phyloP scores from a whole-genome alignment of 1,284 basidiomycete genomes.

The Ganoderma multipileum region DNA sequence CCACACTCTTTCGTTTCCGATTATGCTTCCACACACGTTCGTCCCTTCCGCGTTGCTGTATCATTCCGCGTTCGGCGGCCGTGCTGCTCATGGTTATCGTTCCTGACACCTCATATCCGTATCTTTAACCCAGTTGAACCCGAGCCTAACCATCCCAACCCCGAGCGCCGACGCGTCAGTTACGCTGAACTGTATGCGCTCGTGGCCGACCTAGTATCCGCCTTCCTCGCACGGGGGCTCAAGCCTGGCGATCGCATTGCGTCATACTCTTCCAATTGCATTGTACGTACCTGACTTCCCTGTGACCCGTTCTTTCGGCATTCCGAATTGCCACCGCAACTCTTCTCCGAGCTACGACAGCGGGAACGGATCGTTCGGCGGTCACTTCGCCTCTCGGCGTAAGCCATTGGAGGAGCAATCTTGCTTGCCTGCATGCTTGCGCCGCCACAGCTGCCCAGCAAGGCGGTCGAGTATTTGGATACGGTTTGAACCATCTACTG shows the following conservation, averaged over 20 bases:
- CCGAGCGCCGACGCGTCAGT: slow-evolving; percentile 55
- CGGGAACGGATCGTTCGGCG: slow-evolving; percentile 9
- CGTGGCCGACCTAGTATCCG: slow-evolving; percentile 69
- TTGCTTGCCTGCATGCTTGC: too few species aligned
- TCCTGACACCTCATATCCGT: background rate
- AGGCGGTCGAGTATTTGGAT: background rate
- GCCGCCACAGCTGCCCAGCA: too few species aligned
- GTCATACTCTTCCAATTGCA: slow-evolving; percentile 83
- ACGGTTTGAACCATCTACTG: slow-evolving; percentile 2
- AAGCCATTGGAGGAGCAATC: background rate
- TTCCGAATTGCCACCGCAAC: background rate
- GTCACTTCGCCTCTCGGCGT: slow-evolving; percentile 8
- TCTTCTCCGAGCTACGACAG: slow-evolving; percentile 1
- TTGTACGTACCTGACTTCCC: slow-evolving; percentile 52
- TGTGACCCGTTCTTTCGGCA: background rate
- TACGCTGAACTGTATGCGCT: slow-evolving; percentile 68
- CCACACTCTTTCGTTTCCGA: slow-evolving; percentile 14
- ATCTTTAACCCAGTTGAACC: slow-evolving; percentile 59
- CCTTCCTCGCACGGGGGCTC: slow-evolving; percentile 67
- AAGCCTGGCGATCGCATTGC: slow-evolving; percentile 78
- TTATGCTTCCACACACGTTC: slow-evolving; percentile 22
- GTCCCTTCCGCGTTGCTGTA: slow-evolving; percentile 13
- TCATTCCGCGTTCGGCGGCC: background rate
- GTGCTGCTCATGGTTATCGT: background rate
- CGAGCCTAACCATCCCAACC: slow-evolving; percentile 52